A percentile compares a stretch with the other conserved stretches of the same genome.
Evolutionary conservation across 495 filamentous ascomycete genomes (phyloP).

Genomic region (Annulohypoxylon nitens): DNA sequence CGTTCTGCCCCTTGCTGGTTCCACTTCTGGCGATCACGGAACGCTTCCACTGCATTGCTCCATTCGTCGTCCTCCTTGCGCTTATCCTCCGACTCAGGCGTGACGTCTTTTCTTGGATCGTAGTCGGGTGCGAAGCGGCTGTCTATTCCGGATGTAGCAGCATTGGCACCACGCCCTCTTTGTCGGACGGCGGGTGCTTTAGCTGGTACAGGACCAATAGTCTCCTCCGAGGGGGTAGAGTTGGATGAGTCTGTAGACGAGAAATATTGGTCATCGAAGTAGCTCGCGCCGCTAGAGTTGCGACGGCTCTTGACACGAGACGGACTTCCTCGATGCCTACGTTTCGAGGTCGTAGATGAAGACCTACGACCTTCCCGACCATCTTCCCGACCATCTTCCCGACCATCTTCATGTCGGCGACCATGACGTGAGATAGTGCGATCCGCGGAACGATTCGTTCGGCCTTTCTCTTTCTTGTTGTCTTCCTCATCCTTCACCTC

Average conservation of each 20-base stretch:
- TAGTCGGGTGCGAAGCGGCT: constrained; percentile 81
- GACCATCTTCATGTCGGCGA: constrained; percentile 31
- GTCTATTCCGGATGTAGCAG: constrained; percentile 77
- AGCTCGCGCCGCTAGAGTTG: constrained; percentile 18
- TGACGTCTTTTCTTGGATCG: constrained; percentile 79
- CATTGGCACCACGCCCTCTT: constrained; percentile 80
- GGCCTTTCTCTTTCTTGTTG: constrained; percentile 20
- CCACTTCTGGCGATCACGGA: constrained; percentile 86
- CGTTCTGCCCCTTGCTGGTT: constrained; percentile 82
- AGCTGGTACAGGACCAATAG: constrained; percentile 84
- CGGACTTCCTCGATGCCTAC: constrained; percentile 48
- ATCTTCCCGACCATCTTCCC: constrained; percentile 26
- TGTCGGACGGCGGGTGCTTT: constrained; percentile 64
- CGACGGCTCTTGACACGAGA: constrained; percentile 39
- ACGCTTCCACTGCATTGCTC: constrained; percentile 84
- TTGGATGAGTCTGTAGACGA: constrained; percentile 56
- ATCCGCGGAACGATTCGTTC: constrained; percentile 21
- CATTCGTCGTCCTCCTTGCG: constrained; percentile 70
- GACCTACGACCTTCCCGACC: constrained; percentile 18
- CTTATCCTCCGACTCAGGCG: constrained; percentile 63
- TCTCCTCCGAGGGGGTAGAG: constrained; percentile 81
- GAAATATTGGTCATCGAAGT: constrained; percentile 18
- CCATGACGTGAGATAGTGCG: constrained; percentile 3
- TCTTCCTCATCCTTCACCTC: not conserved
- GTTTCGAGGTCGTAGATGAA: constrained; percentile 43